phyloP scores from a whole-genome alignment of 768 basidiomycete genomes.

The Lentinula sp. region DNA sequence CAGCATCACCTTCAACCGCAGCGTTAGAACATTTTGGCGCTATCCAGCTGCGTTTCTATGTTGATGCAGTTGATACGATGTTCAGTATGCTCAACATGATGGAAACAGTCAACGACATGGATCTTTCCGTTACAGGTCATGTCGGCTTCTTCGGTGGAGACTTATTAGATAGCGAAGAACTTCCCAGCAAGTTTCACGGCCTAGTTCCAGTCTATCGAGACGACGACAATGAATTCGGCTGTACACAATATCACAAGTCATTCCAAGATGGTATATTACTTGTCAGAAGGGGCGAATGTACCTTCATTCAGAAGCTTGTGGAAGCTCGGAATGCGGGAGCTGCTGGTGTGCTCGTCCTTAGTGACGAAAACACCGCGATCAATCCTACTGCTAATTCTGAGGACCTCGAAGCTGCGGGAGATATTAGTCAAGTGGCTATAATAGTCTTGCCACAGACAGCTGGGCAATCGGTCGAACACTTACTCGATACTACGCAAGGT shows the following conservation, averaged over 20 bases:
- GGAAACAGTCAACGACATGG: slow-evolving; percentile 28
- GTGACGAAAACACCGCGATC: slow-evolving; percentile 49
- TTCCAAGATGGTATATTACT: slow-evolving; percentile 53
- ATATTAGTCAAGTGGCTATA: slow-evolving; percentile 52
- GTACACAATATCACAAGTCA: slow-evolving; percentile 41
- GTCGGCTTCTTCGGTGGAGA: slow-evolving; percentile 72
- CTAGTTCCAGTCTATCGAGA: slow-evolving; percentile 56
- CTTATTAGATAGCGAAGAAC: slow-evolving; percentile 26
- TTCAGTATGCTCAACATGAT: slow-evolving; percentile 31
- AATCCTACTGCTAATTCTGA: slow-evolving; percentile 60
- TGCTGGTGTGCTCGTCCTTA: slow-evolving; percentile 72
- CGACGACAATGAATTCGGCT: slow-evolving; percentile 50
- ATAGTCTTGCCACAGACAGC: slow-evolving; percentile 50
- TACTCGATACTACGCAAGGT: slow-evolving; percentile 48
- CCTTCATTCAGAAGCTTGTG: slow-evolving; percentile 81
- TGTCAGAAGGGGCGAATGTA: slow-evolving; percentile 74
- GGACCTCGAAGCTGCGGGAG: slow-evolving; percentile 53
- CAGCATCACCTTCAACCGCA: slow-evolving; percentile 21
- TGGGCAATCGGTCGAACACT: slow-evolving; percentile 46
- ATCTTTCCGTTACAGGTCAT: slow-evolving; percentile 50
- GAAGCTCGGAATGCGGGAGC: slow-evolving; percentile 67
- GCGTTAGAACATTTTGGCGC: slow-evolving; percentile 24
- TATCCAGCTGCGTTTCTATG: slow-evolving; percentile 54
- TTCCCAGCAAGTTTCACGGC: slow-evolving; percentile 38
- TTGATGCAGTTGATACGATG: slow-evolving; percentile 43